Base-by-base conservation (phyloP, 176 grass and related monocot genomes). In the Canna indica region DNA sequence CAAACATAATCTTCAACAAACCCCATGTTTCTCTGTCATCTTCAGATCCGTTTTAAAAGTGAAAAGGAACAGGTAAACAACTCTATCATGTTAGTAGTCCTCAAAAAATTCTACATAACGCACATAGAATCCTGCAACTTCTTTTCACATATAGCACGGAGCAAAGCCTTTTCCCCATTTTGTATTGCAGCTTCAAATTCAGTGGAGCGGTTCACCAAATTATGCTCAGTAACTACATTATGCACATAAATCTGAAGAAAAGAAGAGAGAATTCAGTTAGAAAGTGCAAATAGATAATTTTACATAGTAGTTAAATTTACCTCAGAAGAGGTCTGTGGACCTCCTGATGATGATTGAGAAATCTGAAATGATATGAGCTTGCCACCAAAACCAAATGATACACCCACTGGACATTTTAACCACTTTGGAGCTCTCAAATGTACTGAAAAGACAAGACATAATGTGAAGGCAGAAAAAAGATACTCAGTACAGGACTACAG, bases 1-100 rank as follows among this genome's bases (percentile, higher is more conserved):
- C 94, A 65, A 99, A 85, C 94, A 99, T 99, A 57, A 99, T 82
- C 83, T 82, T 93, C 69, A 99, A 82, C 74, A 99, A 99, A 59
- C 78, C 74, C 90, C 94, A 99, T 26, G 86, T 99, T 90, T 93
- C 94, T 88, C 67, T 99, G 52, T 99, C 94, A 47, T 90, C 86
- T 3, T 88, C 84, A 75, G 80, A 90, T 90, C 90, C 93, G 77
- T 70, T 84, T 25, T 47, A 63, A 36, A 59, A 45, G 45, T 67
- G 17, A 61, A 36, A 73, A 13, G 75, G 68, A 54, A 29, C 17
- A 24, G 48, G 12, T 70, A 33, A 82, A 71, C 44, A 42, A 5
- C 22, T 84, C 15, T 41, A 75, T 76, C 68, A 64, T 5, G 26
- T n/a, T 48, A 74, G 42, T 5, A 36, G 63, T 18, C 36, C 16